phyloP scores from a whole-genome alignment of 2,329 filamentous ascomycete species.

The Thelonectria rubi region DNA sequence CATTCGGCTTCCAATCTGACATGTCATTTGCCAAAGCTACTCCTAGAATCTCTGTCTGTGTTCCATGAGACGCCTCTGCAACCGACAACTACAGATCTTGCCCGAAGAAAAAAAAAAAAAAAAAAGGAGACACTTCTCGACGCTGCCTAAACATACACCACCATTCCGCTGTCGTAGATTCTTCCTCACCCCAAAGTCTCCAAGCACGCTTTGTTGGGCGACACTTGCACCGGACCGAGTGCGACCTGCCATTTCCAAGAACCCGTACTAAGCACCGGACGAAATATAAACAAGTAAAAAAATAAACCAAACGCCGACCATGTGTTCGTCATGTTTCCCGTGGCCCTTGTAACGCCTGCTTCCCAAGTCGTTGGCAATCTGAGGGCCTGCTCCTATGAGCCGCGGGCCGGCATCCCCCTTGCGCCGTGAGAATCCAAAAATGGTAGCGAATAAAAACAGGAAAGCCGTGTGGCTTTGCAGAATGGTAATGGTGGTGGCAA shows the following conservation, averaged over 20 bases:
- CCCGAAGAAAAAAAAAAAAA: slow-evolving; percentile 5
- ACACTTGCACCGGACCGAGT: slow-evolving; percentile 2
- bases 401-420: slow-evolving; percentile 34
- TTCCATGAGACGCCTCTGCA: slow-evolving; percentile 9
- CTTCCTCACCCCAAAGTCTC: slow-evolving; percentile 1
- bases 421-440: slow-evolving; percentile 35
- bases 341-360: slow-evolving; percentile 41
- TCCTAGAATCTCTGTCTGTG: slow-evolving; percentile 11
- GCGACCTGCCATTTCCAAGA: slow-evolving; percentile 8
- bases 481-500: slow-evolving; percentile 34
- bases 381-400: slow-evolving; percentile 40
- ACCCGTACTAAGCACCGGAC: slow-evolving; percentile 1
- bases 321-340: slow-evolving; percentile 27
- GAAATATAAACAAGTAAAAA: slow-evolving; percentile 11
- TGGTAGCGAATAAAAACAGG: slow-evolving; percentile 35
- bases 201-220: slow-evolving; percentile 17
- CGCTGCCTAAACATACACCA: slow-evolving; percentile 21
- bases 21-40: slow-evolving; percentile 23
- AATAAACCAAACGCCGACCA: slow-evolving; percentile 38
- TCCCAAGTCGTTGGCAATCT: slow-evolving; percentile 36
- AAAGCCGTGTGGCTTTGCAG: slow-evolving; percentile 33
- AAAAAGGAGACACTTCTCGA: neutral
- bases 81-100: neutral
- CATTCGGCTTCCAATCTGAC: slow-evolving; percentile 7
- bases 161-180: neutral